Conservation (phyloP, 169 alveolate species). For the Miamiensis avidus region DNA sequence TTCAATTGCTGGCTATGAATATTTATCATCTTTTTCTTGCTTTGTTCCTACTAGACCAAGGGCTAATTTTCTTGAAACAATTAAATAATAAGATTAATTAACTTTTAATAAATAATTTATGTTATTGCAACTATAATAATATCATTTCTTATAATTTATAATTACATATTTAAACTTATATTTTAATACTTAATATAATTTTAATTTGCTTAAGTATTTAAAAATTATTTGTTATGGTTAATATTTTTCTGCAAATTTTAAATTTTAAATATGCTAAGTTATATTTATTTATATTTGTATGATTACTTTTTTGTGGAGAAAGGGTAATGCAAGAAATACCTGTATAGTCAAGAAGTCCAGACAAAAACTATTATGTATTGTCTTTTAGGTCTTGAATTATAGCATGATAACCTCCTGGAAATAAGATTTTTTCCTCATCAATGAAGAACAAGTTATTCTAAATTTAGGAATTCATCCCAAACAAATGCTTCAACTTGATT, state of each 20-base stretch:
- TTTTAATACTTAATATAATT: too few species aligned
- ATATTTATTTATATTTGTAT: too few species aligned
- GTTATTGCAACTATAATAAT: too few species aligned
- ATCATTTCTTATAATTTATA: too few species aligned
- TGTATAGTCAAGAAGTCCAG: conserved; percentile 37
- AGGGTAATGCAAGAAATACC: conserved; percentile 43
- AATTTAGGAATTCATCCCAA: conserved; percentile 33
- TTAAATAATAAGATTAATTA: too few species aligned
- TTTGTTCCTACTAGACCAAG: conserved; percentile 38
- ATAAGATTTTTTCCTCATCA: conserved; percentile 42
- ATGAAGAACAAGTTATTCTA: conserved; percentile 32
- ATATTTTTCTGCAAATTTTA: too few species aligned
- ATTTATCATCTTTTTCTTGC: conserved; percentile 17
- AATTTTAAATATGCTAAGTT: too few species aligned
- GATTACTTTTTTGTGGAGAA: conserved; percentile 32
- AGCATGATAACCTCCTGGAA: conserved; percentile 44
- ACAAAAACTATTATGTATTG: conserved; percentile 28
- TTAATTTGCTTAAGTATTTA: too few species aligned
- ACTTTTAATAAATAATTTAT: too few species aligned
- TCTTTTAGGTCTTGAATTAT: conserved; percentile 40
- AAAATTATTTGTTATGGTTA: too few species aligned
- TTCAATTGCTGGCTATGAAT: conserved; percentile 21
- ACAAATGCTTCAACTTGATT: conserved; percentile 34
- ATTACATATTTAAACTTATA: too few species aligned
- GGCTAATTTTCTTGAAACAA: conserved; percentile 9